Base-by-base conservation (phyloP, 768 basidiomycete species). In the Suillus americanus region DNA sequence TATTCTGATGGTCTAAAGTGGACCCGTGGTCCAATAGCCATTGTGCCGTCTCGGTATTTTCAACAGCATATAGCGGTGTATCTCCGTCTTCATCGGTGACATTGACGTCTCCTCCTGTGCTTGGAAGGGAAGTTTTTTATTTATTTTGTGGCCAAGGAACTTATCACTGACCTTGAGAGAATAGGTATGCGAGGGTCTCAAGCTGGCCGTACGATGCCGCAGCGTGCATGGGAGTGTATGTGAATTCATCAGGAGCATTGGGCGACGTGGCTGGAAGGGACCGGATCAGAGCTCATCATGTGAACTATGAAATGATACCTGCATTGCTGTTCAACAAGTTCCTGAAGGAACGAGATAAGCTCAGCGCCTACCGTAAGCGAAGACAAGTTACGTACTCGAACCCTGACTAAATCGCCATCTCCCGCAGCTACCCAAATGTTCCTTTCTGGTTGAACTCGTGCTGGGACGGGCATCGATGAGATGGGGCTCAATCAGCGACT, bases 361-460 rank as follows among this genome's bases (percentile, higher is more conserved):
- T 63, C 65, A 50, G 62, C 55, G 6, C 45, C 62, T 56, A 62
- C 23, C 41, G 40, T 12, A 40, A 37, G 60, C 38, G 30, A 37
- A 28, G 50, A 43, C 30, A 37, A 72, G n/a, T 23, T n/a, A 67
- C 83, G 57, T 63, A 94, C 94, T 77, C 80, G 82, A 45, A 97
- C 87, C 57, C 90, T 82, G n/a, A 78, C 77, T 40, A 96, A 76
- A 78, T 97, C 91, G 50, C 95, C 95, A 72, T 97, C 95, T 54
- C 87, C 90, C 0, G 95, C 92, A 53, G 95, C 95, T 41, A 97
- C 86, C 95, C 95, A 97, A 53, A 97, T 89, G 77, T 96, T 96
- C 73, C 85, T 76, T 54, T 57, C 67, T 20, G 57, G 62, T 25
- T 70, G 73, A 9, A 72, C 67, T 35, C 68, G 70, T 13, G 73